A percentile compares a stretch with the other conserved stretches of the same genome.
Evolutionary conservation across 257 asterid species (phyloP).

Genomic region (Salvia miltiorrhiza): DNA sequence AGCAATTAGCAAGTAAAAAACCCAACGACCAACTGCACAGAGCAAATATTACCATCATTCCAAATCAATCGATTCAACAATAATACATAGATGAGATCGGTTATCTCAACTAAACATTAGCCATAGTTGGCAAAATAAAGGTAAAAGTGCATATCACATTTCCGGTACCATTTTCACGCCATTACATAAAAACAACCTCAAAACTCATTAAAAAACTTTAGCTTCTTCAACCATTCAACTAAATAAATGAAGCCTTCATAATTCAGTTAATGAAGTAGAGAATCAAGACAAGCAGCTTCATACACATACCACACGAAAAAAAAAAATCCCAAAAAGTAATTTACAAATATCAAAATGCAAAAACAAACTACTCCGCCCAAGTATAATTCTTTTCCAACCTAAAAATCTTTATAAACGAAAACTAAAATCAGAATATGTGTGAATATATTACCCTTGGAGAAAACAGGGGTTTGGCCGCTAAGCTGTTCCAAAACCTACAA

Average conservation of each 20-base stretch:
- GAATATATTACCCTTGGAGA: slow-evolving; percentile 34
- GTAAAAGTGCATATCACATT: neutral
- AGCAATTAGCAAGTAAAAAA: too few relatives aligned
- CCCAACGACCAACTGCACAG: neutral
- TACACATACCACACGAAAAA: neutral
- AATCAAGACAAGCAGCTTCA: too few relatives aligned
- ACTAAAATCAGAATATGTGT: neutral
- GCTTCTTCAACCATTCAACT: neutral
- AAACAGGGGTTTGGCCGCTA: slow-evolving; percentile 42
- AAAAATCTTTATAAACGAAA: neutral
- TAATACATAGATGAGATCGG: neutral
- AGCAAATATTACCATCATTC: neutral
- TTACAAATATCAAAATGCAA: neutral
- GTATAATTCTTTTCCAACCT: neutral
- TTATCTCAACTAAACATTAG: neutral
- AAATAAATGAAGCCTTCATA: neutral
- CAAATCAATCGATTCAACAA: neutral
- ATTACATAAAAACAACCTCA: neutral
- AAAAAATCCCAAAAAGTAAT: neutral
- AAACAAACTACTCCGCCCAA: neutral
- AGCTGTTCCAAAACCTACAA: slow-evolving; percentile 39
- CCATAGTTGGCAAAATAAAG: neutral
- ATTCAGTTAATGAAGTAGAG: neutral
- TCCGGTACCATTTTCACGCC: neutral
- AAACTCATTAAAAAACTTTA: neutral